These are phyloP conservation scores for Onygena corvina DNA, from an alignment of 2,329 filamentous ascomycete species.

Conservation along the genomic window DNA sequence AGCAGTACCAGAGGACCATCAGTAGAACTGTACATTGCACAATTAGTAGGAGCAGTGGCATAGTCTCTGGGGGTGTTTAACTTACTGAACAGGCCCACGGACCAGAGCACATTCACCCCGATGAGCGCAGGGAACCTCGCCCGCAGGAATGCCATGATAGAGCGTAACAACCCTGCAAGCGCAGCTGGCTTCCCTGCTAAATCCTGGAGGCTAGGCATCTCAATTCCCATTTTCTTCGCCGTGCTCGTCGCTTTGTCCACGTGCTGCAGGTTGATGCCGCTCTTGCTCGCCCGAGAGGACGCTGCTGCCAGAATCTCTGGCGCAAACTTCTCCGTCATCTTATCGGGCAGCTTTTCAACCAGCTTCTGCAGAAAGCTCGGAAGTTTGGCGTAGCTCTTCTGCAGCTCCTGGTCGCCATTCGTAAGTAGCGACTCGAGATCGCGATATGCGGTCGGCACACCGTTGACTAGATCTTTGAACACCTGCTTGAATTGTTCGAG, in stretches of 20 bases:
- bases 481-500: conserved; percentile 76
- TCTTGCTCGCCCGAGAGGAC: conserved; percentile 51
- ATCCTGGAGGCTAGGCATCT: conserved; percentile 61
- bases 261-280: conserved; percentile 48
- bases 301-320: conserved; percentile 74
- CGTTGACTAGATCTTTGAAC: conserved; percentile 83
- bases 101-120: conserved; percentile 84
- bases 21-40: conserved; percentile 55
- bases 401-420: conserved; percentile 51
- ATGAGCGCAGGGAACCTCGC: conserved; percentile 80
- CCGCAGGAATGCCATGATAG: conserved; percentile 82
- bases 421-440: conserved; percentile 64
- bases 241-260: conserved; percentile 42
- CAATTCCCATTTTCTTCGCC: conserved; percentile 54
- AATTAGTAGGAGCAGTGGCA: not conserved
- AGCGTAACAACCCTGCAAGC: conserved; percentile 68
- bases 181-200: conserved; percentile 79
- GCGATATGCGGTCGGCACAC: conserved; percentile 82
- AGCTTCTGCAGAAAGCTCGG: conserved; percentile 74
- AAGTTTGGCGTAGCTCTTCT: conserved; percentile 54
- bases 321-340: conserved; percentile 61
- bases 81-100: conserved; percentile 74
- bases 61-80: conserved; percentile 16
- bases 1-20: conserved; percentile 95
- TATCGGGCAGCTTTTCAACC: conserved; percentile 70